Evolutionary conservation across 441 rosid genomes (phyloP).

Genomic region (Populus trichocarpa): DNA sequence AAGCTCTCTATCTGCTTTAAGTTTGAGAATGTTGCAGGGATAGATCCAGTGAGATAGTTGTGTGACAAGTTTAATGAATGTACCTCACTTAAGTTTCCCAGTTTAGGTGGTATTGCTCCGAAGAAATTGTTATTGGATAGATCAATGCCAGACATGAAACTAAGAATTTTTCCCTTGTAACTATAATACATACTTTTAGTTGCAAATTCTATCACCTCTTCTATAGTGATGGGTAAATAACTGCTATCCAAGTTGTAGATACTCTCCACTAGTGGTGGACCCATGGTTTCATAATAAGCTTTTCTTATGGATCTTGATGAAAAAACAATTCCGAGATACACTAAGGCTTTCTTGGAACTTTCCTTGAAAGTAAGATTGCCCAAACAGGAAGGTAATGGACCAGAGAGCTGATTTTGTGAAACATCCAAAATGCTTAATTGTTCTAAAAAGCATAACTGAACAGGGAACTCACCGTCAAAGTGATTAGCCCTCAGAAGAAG

Average conservation of each 20-base stretch:
- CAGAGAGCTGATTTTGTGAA: conserved; percentile 21
- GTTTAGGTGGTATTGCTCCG: background rate
- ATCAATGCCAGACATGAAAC: conserved; percentile 21
- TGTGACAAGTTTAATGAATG: conserved; percentile 14
- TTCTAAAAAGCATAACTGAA: background rate
- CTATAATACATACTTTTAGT: too few relatives aligned
- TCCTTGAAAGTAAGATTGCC: conserved; percentile 6
- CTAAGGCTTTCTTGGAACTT: background rate
- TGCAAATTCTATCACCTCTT: too few relatives aligned
- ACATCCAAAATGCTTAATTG: conserved; percentile 24
- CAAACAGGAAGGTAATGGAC: conserved; percentile 15
- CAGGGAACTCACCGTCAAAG: too few relatives aligned
- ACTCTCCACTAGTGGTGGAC: background rate
- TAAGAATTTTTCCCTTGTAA: too few relatives aligned
- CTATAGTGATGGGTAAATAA: too few relatives aligned
- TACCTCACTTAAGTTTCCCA: conserved; percentile 2
- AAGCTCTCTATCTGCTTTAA: conserved; percentile 6
- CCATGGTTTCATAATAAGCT: background rate
- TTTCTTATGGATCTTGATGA: too few relatives aligned
- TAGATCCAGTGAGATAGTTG: conserved; percentile 10
- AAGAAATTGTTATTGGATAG: conserved; percentile 10
- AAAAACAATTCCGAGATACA: background rate
- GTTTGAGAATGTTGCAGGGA: conserved; percentile 1
- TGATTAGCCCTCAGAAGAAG: too few relatives aligned
- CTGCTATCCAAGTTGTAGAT: background rate